Conservation (phyloP, 805 yeast species). For the Cyberlindnera saturnus region DNA sequence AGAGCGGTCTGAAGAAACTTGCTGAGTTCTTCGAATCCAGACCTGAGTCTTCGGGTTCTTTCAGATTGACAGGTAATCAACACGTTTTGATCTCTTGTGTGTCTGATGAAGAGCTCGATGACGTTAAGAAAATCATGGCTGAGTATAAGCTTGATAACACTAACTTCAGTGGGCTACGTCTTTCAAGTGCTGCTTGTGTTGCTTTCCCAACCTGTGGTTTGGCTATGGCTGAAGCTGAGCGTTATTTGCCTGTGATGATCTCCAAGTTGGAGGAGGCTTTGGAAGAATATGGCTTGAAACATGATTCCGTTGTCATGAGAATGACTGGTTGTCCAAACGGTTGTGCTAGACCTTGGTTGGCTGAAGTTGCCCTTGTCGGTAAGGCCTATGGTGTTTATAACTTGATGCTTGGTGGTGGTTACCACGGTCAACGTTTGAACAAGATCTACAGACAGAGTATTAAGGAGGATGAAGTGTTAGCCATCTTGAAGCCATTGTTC, state of each 20-base stretch:
- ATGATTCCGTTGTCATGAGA: conserved; percentile 92
- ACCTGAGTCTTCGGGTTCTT: conserved; percentile 64
- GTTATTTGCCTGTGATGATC: conserved; percentile 75
- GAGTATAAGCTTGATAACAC: conserved; percentile 80
- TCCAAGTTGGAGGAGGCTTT: conserved; percentile 77
- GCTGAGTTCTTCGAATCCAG: conserved; percentile 55
- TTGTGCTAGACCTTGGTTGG: conserved; percentile 97
- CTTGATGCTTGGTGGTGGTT: conserved; percentile 93
- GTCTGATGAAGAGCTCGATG: conserved; percentile 58
- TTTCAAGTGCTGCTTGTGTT: conserved; percentile 93
- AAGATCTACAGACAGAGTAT: conserved; percentile 83
- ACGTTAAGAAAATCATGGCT: conserved; percentile 57
- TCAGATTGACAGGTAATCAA: conserved; percentile 94
- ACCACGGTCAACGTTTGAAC: conserved; percentile 86
- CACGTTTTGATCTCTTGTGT: conserved; percentile 76
- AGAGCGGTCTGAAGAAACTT: conserved; percentile 74
- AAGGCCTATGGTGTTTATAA: conserved; percentile 92
- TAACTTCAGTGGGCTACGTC: conserved; percentile 74
- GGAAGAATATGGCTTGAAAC: conserved; percentile 89
- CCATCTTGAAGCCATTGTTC: conserved; percentile 74
- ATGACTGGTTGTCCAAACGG: conserved; percentile 99
- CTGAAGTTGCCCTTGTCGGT: conserved; percentile 93
- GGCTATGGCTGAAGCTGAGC: conserved; percentile 98
- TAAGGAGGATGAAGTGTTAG: conserved; percentile 83
- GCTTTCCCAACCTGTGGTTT: conserved; percentile 98